Conservation (phyloP, 2,329 filamentous ascomycete genomes). For the Aspergillus clavatus region DNA sequence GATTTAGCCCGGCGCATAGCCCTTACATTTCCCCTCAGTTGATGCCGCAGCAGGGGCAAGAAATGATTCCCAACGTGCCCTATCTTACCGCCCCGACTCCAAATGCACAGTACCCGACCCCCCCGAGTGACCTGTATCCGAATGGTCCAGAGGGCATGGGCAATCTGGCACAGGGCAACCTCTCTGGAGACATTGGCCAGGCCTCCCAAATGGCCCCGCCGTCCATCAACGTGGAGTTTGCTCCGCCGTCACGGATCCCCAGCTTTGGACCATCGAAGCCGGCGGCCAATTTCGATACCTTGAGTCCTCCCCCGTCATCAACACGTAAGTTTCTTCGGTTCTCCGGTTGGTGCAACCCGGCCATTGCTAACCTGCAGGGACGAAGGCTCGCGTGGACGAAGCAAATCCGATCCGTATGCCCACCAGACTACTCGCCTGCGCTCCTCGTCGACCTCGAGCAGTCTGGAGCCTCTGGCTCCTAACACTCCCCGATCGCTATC, state of each 20-base stretch:
- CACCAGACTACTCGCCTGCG: conserved; percentile 40
- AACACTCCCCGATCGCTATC: conserved; percentile 42
- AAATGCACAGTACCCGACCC: conserved; percentile 47
- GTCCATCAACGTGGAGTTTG: conserved; percentile 90
- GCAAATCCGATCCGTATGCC: conserved; percentile 58
- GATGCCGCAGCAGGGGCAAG: conserved; percentile 66
- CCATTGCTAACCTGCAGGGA: conserved; percentile 5
- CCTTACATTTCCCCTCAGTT: conserved; percentile 65
- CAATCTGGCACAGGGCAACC: conserved; percentile 41
- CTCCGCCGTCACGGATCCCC: conserved; percentile 64
- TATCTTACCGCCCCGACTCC: conserved; percentile 45
- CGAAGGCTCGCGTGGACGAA: conserved; percentile 52
- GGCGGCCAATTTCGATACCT: conserved; percentile 66
- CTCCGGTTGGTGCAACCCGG: not conserved
- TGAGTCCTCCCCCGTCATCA: conserved; percentile 79
- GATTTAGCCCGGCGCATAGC: conserved; percentile 62
- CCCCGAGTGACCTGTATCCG: conserved; percentile 49
- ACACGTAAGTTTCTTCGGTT: conserved; percentile 40
- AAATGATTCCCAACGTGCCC: conserved; percentile 46
- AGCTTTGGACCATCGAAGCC: conserved; percentile 64
- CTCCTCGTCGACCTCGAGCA: conserved; percentile 32
- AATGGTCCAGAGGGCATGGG: conserved; percentile 45
- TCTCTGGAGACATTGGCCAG: conserved; percentile 59
- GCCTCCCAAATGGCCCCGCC: conserved; percentile 80
- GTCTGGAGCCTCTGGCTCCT: conserved; percentile 28